Base-by-base conservation (phyloP, 2,329 filamentous ascomycete genomes). In the Xylariaceae sp. region DNA sequence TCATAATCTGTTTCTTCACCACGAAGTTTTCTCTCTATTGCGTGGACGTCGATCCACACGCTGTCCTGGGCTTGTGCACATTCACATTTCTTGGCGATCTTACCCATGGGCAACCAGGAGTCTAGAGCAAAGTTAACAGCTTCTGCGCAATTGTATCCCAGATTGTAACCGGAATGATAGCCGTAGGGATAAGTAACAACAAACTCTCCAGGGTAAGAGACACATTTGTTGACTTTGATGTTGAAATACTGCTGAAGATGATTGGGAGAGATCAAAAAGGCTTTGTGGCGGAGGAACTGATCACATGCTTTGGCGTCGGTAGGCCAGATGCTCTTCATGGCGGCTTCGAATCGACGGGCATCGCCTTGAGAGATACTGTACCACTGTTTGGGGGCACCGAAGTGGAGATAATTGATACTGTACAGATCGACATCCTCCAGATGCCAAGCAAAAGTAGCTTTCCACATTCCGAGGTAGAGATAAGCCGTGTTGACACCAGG, bases 381-480 rank as follows among this genome's bases (percentile, higher is more conserved):
- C 94, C 94, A 99, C 70, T 99, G 94, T 73, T 99, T 99, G 0
- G 94, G 94, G 1, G 94, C 94, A 49, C 94, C 94, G 69, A 99
- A 99, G 67, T 99, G 94, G 54, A 99, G 91, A 70, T 97, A 99
- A 74, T 99, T 99, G 79, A 99, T 99, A 69, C 92, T 97, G 83
- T 99, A 99, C 5, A 99, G 82, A 74, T 99, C 94, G 40, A 99
- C 93, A 68, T 99, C 94, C 69, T 99, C 94, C 48, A 99, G 75
- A 80, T 99, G 94, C 94, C 94, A 99, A 9, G 94, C 94, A 69
- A 99, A 99, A 0, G 94, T 97, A 12, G 94, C 93, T 71, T 97
- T 97, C 94, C 94, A 99, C 94, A 99, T 99, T 41, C 94, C 94
- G 54, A 99, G 79, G 67, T 99, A 99, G 1, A 99, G 82, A 66